Conservation (phyloP, 371 early-diverging fungal genomes). For the Lichtheimia ramosa region DNA sequence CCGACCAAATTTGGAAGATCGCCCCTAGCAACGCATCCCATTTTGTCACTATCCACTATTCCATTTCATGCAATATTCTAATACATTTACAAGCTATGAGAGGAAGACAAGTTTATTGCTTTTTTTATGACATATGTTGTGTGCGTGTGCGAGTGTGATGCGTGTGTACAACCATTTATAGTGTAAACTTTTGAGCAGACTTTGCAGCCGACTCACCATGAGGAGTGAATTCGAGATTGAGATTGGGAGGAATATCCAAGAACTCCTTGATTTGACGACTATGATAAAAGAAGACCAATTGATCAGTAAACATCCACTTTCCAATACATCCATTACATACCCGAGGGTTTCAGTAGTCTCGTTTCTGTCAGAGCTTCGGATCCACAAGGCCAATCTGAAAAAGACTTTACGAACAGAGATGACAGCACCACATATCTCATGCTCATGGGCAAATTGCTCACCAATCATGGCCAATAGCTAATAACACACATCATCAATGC, state of each 20-base stretch:
- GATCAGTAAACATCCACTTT: too few relatives aligned
- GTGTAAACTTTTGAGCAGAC: constrained; percentile 21
- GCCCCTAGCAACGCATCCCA: too few relatives aligned
- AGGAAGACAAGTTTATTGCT: too few relatives aligned
- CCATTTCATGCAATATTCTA: too few relatives aligned
- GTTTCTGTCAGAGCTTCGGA: constrained; percentile 70
- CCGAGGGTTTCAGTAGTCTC: constrained; percentile 66
- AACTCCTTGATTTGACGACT: constrained; percentile 60
- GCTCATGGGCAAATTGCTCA: constrained; percentile 75
- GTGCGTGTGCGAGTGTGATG: too few relatives aligned
- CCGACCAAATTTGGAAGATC: too few relatives aligned
- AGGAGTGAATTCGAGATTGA: constrained; percentile 45
- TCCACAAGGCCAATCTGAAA: constrained; percentile 91
- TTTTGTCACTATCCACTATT: too few relatives aligned
- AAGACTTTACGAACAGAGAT: constrained; percentile 80
- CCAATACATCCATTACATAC: constrained; percentile 47
- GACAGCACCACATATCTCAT: constrained; percentile 91
- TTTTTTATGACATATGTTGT: too few relatives aligned
- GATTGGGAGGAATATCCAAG: constrained; percentile 41
- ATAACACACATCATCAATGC: background rate
- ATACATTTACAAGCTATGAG: too few relatives aligned
- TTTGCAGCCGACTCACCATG: constrained; percentile 43
- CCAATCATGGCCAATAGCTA: constrained; percentile 91
- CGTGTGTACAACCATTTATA: constrained; percentile 3
- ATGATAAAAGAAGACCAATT: too few relatives aligned